Evolutionary conservation across 345 rosid species (phyloP), one percentile per base, ranked within the genome.

Genomic region (Salix udensis): DNA sequence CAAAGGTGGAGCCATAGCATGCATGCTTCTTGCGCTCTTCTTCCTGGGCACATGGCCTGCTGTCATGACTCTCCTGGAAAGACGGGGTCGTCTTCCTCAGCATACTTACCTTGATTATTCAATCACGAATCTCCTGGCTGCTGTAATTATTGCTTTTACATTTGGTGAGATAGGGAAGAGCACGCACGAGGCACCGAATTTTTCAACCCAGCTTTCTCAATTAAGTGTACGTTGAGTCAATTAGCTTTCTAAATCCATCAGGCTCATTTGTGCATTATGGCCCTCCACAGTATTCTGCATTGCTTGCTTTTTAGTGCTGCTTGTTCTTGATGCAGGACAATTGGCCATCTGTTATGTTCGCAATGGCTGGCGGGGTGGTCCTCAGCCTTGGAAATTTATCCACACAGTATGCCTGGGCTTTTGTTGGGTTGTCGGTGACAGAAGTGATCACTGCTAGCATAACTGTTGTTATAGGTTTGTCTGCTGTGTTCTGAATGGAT

Each of bases 31-130:
- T 7, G 85, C 94, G 66, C 82, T 94, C 46, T 71, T 89, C 68
- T 91, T 89, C 82, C 77, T 94, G 75, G 97, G 98, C 28, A 92
- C 97, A 75, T 94, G 94, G 94, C 98, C 96, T 74, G 98, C 93
- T 75, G 16, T 92, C 48, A 48, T 94, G 79, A 88, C 93, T 73
- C 91, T 91, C 13, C 86, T 94, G 9, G 97, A 94, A 81, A 79
- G 97, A 61, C 85, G 93, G 31, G 98, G 96, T 3, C 92, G 96
- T 26, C 96, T 90, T 71, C 97, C 98, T 74, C 98, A 92, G 70
- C 97, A 94, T 67, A 92, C 96, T 74, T 94, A 89, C 79, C 96
- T 92, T 21, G 96, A 94, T 85, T 94, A 90, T 67, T 86, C 97
- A 19, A 78, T 90, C 80, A 86, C 93, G 16, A 94, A 91, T 83